Percentiles rank a stretch among this genome's conserved stretches.
These are phyloP conservation scores for Melanomma pulvis-pyrius DNA, from an alignment of 495 filamentous ascomycete genomes.

Conservation along the genomic window DNA sequence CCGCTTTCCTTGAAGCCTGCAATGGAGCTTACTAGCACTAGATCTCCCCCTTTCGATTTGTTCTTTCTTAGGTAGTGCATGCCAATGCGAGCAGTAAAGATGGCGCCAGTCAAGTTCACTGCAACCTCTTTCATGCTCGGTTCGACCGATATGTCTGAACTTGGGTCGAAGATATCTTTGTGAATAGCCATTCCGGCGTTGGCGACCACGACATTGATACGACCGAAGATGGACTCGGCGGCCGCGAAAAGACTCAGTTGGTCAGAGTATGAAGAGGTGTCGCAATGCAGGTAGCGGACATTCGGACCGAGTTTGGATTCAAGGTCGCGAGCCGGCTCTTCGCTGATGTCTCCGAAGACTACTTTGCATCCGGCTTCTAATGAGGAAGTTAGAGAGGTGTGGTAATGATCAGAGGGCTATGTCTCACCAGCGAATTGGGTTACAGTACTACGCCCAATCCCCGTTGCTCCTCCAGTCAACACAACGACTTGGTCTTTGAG, in stretches of 20 bases:
- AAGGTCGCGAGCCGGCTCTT: slow-evolving; percentile 34
- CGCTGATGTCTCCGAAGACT: slow-evolving; percentile 46
- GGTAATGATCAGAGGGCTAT: background rate
- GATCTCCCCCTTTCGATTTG: slow-evolving; percentile 36
- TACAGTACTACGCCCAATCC: slow-evolving; percentile 45
- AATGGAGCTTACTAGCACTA: slow-evolving; percentile 45
- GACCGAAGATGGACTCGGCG: slow-evolving; percentile 36
- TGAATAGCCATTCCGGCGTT: slow-evolving; percentile 46
- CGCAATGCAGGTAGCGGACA: slow-evolving; percentile 44
- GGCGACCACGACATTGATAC: slow-evolving; percentile 45
- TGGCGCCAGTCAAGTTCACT: slow-evolving; percentile 43
- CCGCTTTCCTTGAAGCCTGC: slow-evolving; percentile 47
- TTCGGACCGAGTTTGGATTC: slow-evolving; percentile 34
- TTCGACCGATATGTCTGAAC: slow-evolving; percentile 38
- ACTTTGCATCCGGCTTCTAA: slow-evolving; percentile 47
- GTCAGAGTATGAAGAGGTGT: slow-evolving; percentile 45
- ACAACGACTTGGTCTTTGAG: slow-evolving; percentile 47
- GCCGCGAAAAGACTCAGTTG: slow-evolving; percentile 42
- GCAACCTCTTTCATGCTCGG: slow-evolving; percentile 45
- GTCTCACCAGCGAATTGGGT: slow-evolving; percentile 42
- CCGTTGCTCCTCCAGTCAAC: slow-evolving; percentile 48
- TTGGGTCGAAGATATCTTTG: slow-evolving; percentile 42
- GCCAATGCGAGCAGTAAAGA: slow-evolving; percentile 45
- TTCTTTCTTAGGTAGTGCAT: slow-evolving; percentile 43
- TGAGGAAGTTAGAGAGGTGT: background rate